These are phyloP conservation scores for Xylariaceae sp. DNA, from an alignment of 2,329 filamentous ascomycete genomes.

Conservation along the genomic window DNA sequence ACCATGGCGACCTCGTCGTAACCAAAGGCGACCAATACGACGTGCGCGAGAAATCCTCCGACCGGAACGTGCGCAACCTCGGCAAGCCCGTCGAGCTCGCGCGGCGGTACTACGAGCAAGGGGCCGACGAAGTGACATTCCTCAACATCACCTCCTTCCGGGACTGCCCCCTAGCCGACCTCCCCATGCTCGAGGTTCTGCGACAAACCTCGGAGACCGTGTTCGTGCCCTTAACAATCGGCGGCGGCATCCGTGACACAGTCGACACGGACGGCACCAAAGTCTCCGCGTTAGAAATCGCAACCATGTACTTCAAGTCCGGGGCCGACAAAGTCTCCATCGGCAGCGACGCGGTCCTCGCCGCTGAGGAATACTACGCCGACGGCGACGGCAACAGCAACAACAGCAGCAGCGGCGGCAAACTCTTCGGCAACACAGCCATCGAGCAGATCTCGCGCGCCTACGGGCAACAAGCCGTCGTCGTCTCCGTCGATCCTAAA, in stretches of 20 bases:
- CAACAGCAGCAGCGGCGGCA: constrained; percentile 41
- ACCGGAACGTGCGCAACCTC: constrained; percentile 76
- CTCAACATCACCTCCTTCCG: constrained; percentile 98
- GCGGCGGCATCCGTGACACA: constrained; percentile 91
- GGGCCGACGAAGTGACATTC: constrained; percentile 95
- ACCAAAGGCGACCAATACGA: constrained; percentile 99
- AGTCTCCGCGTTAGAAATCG: constrained; percentile 87
- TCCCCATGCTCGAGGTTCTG: constrained; percentile 94
- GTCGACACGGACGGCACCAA: constrained; percentile 81
- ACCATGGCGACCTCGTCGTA: constrained; percentile 89
- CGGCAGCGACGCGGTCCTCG: constrained; percentile 87
- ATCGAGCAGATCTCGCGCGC: constrained; percentile 93
- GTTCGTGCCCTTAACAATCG: constrained; percentile 93
- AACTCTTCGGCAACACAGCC: constrained; percentile 74
- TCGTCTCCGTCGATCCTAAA: constrained; percentile 91
- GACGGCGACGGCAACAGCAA: no score
- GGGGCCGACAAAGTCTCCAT: constrained; percentile 98
- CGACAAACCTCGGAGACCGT: constrained; percentile 82
- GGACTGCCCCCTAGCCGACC: constrained; percentile 85
- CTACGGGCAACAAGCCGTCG: constrained; percentile 95
- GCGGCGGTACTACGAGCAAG: constrained; percentile 89
- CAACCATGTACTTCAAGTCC: constrained; percentile 94
- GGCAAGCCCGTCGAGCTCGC: constrained; percentile 97
- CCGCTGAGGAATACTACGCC: constrained; percentile 85
- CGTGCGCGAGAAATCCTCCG: constrained; percentile 77